Evolutionary conservation across 371 early-diverging fungal genomes (phyloP), one percentile per base, ranked within the genome.

Genomic region (Actinomortierella wolfii): DNA sequence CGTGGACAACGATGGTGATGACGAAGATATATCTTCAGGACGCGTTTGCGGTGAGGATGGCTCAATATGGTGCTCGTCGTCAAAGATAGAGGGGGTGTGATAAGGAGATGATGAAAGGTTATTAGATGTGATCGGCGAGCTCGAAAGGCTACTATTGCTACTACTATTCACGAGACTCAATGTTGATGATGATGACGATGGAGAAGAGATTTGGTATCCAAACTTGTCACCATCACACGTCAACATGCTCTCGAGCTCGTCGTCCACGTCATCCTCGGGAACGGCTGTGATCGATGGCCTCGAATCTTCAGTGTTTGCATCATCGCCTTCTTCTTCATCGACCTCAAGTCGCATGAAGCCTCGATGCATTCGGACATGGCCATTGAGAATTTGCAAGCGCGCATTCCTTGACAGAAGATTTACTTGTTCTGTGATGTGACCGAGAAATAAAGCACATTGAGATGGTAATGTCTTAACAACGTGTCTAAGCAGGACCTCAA

Each of bases 321-420:
- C 7, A 34, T 4, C 34, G 7, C 11, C 34, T 1, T 64, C 62
- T 5, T 65, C 71, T 28, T 73, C 73, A 24, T 73, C 47, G 34
- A 66, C 73, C 25, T 73, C 66, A 4, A 73, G 67, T 11, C 73
- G 66, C 73, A 73, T 73, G 47, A 73, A 73, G 46, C 73, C 73
- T 23, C 73, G 67, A 29, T 73, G 62, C 73, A 73, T 73, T 34
- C 66, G 66, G 42, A 73, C 73, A 44, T 54, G 55, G 3, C 56
- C 73, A 24, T 73, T 73, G 46, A 62, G 28, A 17, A 73, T 29
- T 25, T 45, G 53, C 11, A 73, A 51, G 14, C 63, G 66, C 39
- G 73, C 73, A 42, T 73, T 73, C 34, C 57, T 47, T 6, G 67
- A 67, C 49, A 73, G 56, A 13, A 73, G 53, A 42, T 73, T 73